A percentile compares a stretch with the other conserved stretches of the same genome.
Conservation (phyloP, 164 flowering plant genomes). For the Litsea cubeba region DNA sequence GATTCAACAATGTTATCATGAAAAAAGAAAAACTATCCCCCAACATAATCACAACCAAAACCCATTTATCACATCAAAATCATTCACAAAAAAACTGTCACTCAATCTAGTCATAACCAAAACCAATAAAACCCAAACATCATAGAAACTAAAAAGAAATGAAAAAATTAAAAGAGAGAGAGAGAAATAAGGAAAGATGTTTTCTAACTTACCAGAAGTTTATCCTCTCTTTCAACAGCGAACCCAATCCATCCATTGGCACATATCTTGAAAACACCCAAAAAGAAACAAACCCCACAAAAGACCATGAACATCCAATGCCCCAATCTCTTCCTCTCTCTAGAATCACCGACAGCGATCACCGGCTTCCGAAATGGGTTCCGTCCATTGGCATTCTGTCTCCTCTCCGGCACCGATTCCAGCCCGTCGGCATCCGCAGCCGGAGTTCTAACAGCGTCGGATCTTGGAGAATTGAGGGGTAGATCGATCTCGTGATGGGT, state of each 20-base stretch:
- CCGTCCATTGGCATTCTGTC: conserved; percentile 25
- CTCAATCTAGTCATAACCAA: not conserved
- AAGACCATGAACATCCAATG: conserved; percentile 85
- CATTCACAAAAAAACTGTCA: too few relatives aligned
- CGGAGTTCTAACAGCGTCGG: conserved; percentile 30
- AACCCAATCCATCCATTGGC: conserved; percentile 87
- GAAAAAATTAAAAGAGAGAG: not conserved
- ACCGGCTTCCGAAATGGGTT: conserved; percentile 18
- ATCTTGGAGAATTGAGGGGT: conserved; percentile 65
- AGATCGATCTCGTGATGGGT: conserved; percentile 72
- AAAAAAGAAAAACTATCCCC: too few relatives aligned
- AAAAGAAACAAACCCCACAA: conserved; percentile 76
- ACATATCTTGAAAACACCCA: conserved; percentile 78
- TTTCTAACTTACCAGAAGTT: conserved; percentile 17
- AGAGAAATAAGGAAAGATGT: not conserved
- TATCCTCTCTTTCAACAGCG: conserved; percentile 31
- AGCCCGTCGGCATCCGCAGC: conserved; percentile 28
- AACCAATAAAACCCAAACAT: too few relatives aligned
- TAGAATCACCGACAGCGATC: conserved; percentile 32
- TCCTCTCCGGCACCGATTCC: conserved; percentile 31
- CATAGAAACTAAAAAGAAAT: too few relatives aligned
- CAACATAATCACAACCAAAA: too few relatives aligned
- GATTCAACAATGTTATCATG: too few relatives aligned
- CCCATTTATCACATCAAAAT: too few relatives aligned
- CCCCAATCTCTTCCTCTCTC: conserved; percentile 65